These are phyloP conservation scores for Candida sakaeoensis DNA, from an alignment of 805 yeast genomes.

Conservation along the genomic window DNA sequence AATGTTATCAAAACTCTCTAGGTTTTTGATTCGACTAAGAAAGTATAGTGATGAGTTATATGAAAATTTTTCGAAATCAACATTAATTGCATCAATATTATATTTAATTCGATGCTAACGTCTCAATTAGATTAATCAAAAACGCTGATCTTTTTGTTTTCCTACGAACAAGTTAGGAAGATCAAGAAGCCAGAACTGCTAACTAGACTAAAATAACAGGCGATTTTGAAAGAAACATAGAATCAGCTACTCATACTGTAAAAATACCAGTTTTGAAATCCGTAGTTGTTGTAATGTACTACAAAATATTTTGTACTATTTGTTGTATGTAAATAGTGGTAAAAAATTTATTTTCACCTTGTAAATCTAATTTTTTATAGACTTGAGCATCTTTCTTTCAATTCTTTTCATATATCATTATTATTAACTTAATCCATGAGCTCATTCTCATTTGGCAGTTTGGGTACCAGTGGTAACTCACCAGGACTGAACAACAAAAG, in stretches of 20 bases:
- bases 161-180: no score
- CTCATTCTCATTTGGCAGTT: constrained; percentile 3
- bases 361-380: not conserved
- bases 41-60: no score
- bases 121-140: not conserved
- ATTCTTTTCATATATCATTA: not conserved
- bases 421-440: not conserved
- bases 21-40: no score
- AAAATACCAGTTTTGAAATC: no score
- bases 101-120: not conserved
- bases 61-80: not conserved
- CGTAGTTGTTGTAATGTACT: no score
- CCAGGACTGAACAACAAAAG: not conserved
- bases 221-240: no score
- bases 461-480: not conserved
- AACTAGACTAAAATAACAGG: no score
- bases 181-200: no score
- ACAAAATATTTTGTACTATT: no score
- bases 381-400: not conserved
- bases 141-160: not conserved
- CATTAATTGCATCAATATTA: no score
- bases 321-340: not conserved
- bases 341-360: not conserved
- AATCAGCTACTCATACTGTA: no score
- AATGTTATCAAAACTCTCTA: no score